These are phyloP conservation scores for Trichothecium roseum DNA, from an alignment of 2,329 filamentous ascomycete species.

Conservation along the genomic window DNA sequence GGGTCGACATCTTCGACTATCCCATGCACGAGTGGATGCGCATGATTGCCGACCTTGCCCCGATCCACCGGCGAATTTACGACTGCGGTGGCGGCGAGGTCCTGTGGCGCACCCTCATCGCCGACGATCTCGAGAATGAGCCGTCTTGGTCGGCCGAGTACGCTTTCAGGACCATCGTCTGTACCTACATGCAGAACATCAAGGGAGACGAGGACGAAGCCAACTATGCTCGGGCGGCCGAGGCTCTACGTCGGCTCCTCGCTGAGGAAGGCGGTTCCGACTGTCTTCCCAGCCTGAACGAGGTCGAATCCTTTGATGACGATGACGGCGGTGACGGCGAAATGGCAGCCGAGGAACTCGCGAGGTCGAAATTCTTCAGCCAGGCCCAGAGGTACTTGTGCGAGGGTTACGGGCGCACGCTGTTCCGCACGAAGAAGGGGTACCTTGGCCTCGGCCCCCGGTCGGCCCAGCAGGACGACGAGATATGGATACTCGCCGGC, in stretches of 20 bases:
- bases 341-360: not conserved
- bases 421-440: conserved; percentile 2
- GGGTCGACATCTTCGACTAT: not conserved
- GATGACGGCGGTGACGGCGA: no score
- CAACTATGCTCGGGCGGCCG: no score
- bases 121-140: not conserved
- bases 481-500: conserved; percentile 5
- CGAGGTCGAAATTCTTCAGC: conserved; percentile 4
- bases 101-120: conserved; percentile 5
- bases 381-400: not conserved
- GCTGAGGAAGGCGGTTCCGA: no score
- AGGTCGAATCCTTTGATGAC: no score
- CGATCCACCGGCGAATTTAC: no score
- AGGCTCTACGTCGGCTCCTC: no score
- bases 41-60: no score
- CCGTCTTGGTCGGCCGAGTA: conserved; percentile 2
- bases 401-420: not conserved
- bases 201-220: no score
- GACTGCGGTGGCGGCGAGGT: conserved; percentile 5
- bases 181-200: conserved; percentile 1
- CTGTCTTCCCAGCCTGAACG: no score
- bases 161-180: not conserved
- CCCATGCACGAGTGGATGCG: not conserved
- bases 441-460: conserved; percentile 6
- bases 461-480: conserved; percentile 1